A percentile compares a stretch with the other conserved stretches of the same genome.
These are phyloP conservation scores for Lasiodiplodia theobromae DNA, from an alignment of 2,329 filamentous ascomycete genomes.

Conservation along the genomic window DNA sequence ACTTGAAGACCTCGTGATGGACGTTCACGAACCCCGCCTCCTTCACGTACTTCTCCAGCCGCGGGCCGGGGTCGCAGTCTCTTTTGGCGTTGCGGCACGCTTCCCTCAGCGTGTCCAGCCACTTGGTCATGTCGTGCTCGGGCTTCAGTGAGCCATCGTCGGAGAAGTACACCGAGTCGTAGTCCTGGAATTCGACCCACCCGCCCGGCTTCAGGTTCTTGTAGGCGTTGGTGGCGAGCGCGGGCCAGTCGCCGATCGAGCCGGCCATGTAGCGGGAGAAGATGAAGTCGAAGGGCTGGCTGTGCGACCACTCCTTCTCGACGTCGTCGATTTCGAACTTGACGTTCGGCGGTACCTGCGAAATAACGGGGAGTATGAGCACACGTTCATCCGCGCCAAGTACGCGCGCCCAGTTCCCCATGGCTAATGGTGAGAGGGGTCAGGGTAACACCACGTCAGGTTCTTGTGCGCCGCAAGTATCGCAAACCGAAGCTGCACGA, in stretches of 20 bases:
- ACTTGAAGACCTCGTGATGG: slow-evolving; percentile 40
- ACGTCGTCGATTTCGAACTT: slow-evolving; percentile 69
- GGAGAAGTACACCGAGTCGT: slow-evolving; percentile 51
- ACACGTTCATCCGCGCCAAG: no score
- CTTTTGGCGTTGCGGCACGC: slow-evolving; percentile 15
- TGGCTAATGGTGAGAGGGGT: slow-evolving; percentile 2
- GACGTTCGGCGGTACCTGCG: slow-evolving; percentile 61
- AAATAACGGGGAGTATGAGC: neutral
- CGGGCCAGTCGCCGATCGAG: slow-evolving; percentile 61
- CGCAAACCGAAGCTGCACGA: no score
- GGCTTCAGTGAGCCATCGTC: slow-evolving; percentile 43
- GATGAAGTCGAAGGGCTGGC: slow-evolving; percentile 63
- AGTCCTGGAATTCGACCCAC: slow-evolving; percentile 58
- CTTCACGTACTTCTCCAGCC: slow-evolving; percentile 50
- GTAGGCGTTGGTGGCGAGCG: slow-evolving; percentile 58
- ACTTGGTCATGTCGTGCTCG: slow-evolving; percentile 33
- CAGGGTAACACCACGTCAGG: no score
- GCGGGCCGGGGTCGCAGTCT: slow-evolving; percentile 31
- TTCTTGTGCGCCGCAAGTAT: no score
- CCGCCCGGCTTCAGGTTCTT: slow-evolving; percentile 46
- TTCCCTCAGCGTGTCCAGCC: slow-evolving; percentile 25
- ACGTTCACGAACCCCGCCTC: slow-evolving; percentile 55
- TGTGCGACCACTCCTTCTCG: slow-evolving; percentile 64
- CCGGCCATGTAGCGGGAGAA: slow-evolving; percentile 59
- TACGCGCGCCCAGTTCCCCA: no score